A percentile compares a stretch with the other conserved stretches of the same genome.
Conservation (phyloP, 2,329 filamentous ascomycete genomes). For the Pseudogymnoascus pannorum region DNA sequence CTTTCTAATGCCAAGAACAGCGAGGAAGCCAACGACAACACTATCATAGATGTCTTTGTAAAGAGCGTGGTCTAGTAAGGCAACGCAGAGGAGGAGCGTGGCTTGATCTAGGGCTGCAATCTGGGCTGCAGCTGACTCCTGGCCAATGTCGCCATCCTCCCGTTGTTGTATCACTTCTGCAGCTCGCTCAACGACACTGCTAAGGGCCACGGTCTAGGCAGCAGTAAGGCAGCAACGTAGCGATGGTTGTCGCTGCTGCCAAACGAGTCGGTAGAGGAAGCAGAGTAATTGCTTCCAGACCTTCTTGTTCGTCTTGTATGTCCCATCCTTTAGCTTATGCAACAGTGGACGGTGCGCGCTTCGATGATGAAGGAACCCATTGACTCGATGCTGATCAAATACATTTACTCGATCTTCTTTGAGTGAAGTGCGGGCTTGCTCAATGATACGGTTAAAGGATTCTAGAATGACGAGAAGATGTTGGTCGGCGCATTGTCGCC, state of each 20-base stretch:
- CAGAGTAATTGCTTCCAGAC: slow-evolving; percentile 14
- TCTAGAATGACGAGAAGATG: slow-evolving; percentile 8
- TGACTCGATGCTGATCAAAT: slow-evolving; percentile 14
- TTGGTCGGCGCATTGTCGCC: neutral
- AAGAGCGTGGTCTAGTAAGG: slow-evolving; percentile 11
- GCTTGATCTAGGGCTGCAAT: slow-evolving; percentile 10
- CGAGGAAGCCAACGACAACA: slow-evolving; percentile 13
- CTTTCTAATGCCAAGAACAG: slow-evolving; percentile 13
- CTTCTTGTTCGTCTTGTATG: slow-evolving; percentile 13
- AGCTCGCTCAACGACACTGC: neutral
- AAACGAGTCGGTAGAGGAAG: slow-evolving; percentile 11
- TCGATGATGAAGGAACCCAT: slow-evolving; percentile 12
- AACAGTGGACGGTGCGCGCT: neutral
- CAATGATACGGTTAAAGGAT: slow-evolving; percentile 13
- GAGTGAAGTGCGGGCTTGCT: slow-evolving; percentile 11
- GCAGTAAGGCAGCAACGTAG: neutral
- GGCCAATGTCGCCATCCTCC: neutral
- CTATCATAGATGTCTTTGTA: slow-evolving; percentile 13
- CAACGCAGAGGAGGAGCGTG: slow-evolving; percentile 9
- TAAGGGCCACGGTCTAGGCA: neutral
- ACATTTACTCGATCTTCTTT: slow-evolving; percentile 11
- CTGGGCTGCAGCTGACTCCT: neutral
- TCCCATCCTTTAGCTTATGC: slow-evolving; percentile 11
- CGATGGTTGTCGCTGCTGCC: no score
- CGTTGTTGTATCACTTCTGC: neutral